phyloP scores from a whole-genome alignment of 169 alveolate genomes.

The Babesia divergens region DNA sequence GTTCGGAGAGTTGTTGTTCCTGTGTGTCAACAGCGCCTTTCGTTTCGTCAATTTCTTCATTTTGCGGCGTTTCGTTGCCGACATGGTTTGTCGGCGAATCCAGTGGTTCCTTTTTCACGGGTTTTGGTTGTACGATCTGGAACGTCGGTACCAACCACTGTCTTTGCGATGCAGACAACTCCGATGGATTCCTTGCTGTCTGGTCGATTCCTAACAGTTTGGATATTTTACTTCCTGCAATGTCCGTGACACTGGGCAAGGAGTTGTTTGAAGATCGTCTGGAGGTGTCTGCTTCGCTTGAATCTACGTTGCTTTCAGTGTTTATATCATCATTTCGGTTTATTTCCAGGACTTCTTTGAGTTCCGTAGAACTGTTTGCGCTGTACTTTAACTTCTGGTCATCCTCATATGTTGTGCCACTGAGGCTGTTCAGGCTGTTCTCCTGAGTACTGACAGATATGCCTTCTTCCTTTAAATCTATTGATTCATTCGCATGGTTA shows the following conservation, averaged over 20 bases:
- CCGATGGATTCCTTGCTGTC: neutral
- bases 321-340: neutral
- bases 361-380: neutral
- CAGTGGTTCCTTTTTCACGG: too few relatives aligned
- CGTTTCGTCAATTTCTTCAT: too few relatives aligned
- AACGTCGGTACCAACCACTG: slow-evolving; percentile 15
- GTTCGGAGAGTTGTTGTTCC: too few relatives aligned
- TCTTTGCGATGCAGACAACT: slow-evolving; percentile 18
- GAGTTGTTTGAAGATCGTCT: neutral
- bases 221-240: slow-evolving; percentile 21
- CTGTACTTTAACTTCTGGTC: neutral
- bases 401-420: too few relatives aligned
- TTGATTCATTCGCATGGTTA: neutral
- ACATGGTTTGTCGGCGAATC: too few relatives aligned
- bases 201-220: slow-evolving; percentile 23
- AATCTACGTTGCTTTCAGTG: neutral
- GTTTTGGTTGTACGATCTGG: too few relatives aligned
- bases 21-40: too few relatives aligned
- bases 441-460: too few relatives aligned
- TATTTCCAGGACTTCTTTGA: neutral
- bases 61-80: too few relatives aligned
- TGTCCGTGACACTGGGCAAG: neutral
- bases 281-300: neutral
- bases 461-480: neutral
- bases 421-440: too few relatives aligned